Evolutionary conservation across 1,284 basidiomycete genomes (phyloP), one percentile per base, ranked within the genome.

Genomic region (Retiboletus flavoniger): DNA sequence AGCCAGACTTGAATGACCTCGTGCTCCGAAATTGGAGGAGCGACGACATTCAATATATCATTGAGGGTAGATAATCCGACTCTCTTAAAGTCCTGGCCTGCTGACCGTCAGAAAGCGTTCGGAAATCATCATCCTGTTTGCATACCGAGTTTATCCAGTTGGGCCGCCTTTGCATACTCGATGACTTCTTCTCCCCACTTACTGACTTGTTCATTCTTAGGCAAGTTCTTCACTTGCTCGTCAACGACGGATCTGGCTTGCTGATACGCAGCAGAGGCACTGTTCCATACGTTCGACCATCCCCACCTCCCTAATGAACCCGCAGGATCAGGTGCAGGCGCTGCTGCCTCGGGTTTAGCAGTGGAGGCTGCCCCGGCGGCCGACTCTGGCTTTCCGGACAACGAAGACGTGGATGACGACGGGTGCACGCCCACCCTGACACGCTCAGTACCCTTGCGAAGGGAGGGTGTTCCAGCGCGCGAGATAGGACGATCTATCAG

Each of bases 1-100:
- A 99, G 78, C 85, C 92, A 95, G 7, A 99, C 88, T 69, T 97
- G 87, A 56, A 99, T 92, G 19, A 98, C 93, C 74, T 99, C 97
- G 70, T 99, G 96, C 63, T 95, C 94, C 13, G 95, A 91, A 63
- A 99, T 98, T 4, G 97, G 97, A 26, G 97, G 97, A 0, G 96
- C 97, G 48, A 99, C 96, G 16, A 90, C 95, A 68, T 98, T 97
- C 58, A 99, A 75, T 52, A 99, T 85, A 54, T 96, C 95, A 4
- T 85, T 92, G 26, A 97, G 73, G 1, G 93, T 94, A 7, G 91
- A 94, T 56, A 94, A 74, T 26, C 93, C 93, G 31, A 91, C 89
- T 43, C 86, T 82, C 66, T 87, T 89, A 63, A 96, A 86, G 65
- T 95, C 94, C 67, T 93, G 81, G 47, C 93, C 93, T 95, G 64